These are phyloP conservation scores for Acer negundo DNA, from an alignment of 345 rosid genomes.

Conservation along the genomic window DNA sequence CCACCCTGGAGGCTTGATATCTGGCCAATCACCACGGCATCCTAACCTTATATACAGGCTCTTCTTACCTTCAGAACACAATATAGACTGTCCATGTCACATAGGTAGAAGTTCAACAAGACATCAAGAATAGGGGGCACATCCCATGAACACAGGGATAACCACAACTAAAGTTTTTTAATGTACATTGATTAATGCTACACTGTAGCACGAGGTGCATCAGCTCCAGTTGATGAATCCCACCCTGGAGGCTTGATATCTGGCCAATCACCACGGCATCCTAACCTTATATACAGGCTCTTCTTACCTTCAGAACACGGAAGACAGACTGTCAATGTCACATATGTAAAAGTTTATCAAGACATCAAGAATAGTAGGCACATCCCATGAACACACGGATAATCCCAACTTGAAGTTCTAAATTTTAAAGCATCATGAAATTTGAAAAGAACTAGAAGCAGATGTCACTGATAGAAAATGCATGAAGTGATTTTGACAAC, in stretches of 20 bases:
- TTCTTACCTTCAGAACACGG: constrained; percentile 58
- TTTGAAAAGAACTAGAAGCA: no score
- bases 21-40: constrained; percentile 87
- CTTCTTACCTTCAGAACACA: constrained; percentile 27
- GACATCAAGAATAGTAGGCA: neutral
- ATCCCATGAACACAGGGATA: no score
- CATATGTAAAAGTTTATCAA: neutral
- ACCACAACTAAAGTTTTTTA: no score
- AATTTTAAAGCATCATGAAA: no score
- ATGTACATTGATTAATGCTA: neutral
- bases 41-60: constrained; percentile 83
- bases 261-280: constrained; percentile 91
- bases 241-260: constrained; percentile 82
- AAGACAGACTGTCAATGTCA: neutral
- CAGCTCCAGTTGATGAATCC: constrained; percentile 57
- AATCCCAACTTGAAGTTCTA: neutral
- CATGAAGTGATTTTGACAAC: no score
- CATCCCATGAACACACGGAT: neutral
- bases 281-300: constrained; percentile 82
- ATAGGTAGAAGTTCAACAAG: no score
- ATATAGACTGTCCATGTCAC: no score
- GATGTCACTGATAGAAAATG: no score
- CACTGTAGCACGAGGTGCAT: constrained; percentile 19
- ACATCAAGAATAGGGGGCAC: no score
- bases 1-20: constrained; percentile 83